Conservation (phyloP, 1,284 basidiomycete genomes). For the Ceratobasidium sp. region DNA sequence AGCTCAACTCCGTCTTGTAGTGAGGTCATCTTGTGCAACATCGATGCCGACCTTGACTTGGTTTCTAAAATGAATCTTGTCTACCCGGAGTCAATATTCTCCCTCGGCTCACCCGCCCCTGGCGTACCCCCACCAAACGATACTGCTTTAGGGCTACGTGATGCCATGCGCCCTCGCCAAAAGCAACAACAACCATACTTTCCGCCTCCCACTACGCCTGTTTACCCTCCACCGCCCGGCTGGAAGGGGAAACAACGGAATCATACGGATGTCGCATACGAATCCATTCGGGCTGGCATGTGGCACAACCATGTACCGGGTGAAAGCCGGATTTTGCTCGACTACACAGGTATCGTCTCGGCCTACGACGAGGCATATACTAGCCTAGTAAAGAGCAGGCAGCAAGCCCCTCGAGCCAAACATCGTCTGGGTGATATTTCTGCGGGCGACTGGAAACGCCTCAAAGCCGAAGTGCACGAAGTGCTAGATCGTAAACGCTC, state of each 20-base stretch:
- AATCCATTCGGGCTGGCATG: constrained; percentile 54
- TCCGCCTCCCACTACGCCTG: constrained; percentile 17
- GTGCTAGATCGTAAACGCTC: constrained; percentile 45
- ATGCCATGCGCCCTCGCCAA: not conserved
- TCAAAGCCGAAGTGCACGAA: constrained; percentile 48
- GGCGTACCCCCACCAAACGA: no score
- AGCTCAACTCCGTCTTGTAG: constrained; percentile 50
- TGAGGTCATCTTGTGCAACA: constrained; percentile 64
- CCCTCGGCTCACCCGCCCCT: not conserved
- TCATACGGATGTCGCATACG: constrained; percentile 43
- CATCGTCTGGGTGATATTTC: constrained; percentile 52
- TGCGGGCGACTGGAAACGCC: constrained; percentile 46
- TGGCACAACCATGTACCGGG: constrained; percentile 58
- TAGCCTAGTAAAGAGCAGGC: constrained; percentile 53
- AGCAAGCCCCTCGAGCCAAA: constrained; percentile 51
- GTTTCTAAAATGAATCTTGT: constrained; percentile 50
- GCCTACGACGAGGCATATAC: constrained; percentile 59
- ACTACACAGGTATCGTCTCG: constrained; percentile 57
- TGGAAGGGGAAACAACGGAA: constrained; percentile 42
- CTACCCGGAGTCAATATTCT: constrained; percentile 13
- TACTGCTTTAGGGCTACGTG: not conserved
- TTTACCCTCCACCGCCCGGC: constrained; percentile 35
- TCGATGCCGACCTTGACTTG: constrained; percentile 57
- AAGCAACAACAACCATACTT: not conserved
- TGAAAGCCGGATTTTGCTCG: constrained; percentile 58